Percentiles rank a stretch among this genome's conserved stretches.
Evolutionary conservation across 441 rosid species (phyloP).

Genomic region (Mallotus japonicus): DNA sequence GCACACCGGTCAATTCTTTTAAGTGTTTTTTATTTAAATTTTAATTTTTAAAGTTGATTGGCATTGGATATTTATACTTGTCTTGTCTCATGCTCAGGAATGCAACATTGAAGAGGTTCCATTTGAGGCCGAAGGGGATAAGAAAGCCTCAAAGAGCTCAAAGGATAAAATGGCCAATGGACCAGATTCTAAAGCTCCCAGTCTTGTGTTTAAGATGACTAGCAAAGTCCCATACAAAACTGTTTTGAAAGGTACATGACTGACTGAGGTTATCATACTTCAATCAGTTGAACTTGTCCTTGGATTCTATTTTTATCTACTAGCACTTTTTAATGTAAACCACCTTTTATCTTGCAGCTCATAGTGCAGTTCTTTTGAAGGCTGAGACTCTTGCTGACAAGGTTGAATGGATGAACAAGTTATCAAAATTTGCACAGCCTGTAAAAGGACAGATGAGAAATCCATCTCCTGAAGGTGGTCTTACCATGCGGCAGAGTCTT

Average conservation of each 20-base stretch:
- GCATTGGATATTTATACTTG: neutral
- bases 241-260: conserved; percentile 53
- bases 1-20: neutral
- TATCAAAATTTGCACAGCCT: conserved; percentile 58
- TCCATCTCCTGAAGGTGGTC: conserved; percentile 39
- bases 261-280: neutral
- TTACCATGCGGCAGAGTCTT: conserved; percentile 74
- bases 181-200: conserved; percentile 55
- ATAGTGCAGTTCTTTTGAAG: conserved; percentile 72
- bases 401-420: conserved; percentile 79
- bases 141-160: conserved; percentile 43
- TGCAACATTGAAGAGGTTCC: conserved; percentile 63
- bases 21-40: neutral
- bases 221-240: conserved; percentile 69
- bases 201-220: conserved; percentile 55
- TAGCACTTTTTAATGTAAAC: conserved; percentile 1
- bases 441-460: conserved; percentile 50
- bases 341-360: conserved; percentile 49
- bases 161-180: conserved; percentile 78
- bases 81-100: conserved; percentile 45
- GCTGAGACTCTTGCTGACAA: conserved; percentile 87
- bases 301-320: neutral
- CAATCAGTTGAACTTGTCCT: conserved; percentile 4
- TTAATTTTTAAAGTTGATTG: neutral
- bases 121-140: conserved; percentile 52